Percentiles rank a stretch among this genome's conserved stretches.
These are phyloP conservation scores for Alternaria novae-zelandiae DNA, from an alignment of 2,329 filamentous ascomycete genomes.

Conservation along the genomic window DNA sequence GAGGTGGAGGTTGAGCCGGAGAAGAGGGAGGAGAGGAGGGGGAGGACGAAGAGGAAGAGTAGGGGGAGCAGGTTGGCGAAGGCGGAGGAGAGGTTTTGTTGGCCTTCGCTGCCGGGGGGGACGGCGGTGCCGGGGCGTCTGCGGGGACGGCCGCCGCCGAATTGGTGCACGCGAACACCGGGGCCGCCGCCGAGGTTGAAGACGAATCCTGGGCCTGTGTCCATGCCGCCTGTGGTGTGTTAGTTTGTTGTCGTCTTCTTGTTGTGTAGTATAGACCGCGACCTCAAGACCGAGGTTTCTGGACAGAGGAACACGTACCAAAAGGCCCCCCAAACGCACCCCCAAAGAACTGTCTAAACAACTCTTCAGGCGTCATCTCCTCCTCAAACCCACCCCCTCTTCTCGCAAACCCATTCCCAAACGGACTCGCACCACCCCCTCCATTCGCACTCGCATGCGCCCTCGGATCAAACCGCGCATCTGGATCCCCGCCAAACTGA, in stretches of 20 bases:
- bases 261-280: background rate
- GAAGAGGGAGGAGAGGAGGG: slow-evolving; percentile 82
- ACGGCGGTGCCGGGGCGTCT: slow-evolving; percentile 70
- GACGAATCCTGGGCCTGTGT: slow-evolving; percentile 84
- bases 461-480: slow-evolving; percentile 77
- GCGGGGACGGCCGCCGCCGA: slow-evolving; percentile 80
- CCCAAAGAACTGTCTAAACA: slow-evolving; percentile 97
- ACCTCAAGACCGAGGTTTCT: background rate
- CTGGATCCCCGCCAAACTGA: slow-evolving; percentile 88
- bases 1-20: slow-evolving; percentile 51
- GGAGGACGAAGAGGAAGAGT: slow-evolving; percentile 80
- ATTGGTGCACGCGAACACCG: slow-evolving; percentile 92
- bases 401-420: slow-evolving; percentile 63
- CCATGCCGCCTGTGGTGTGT: slow-evolving; percentile 63
- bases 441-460: slow-evolving; percentile 53
- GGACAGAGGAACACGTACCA: slow-evolving; percentile 55
- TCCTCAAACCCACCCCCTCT: slow-evolving; percentile 78
- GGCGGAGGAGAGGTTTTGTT: slow-evolving; percentile 58
- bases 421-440: slow-evolving; percentile 63
- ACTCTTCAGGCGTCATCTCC: slow-evolving; percentile 93
- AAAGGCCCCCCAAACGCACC: slow-evolving; percentile 72
- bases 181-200: slow-evolving; percentile 94
- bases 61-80: slow-evolving; percentile 83
- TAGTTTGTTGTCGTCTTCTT: background rate
- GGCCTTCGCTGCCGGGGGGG: slow-evolving; percentile 59